Evolutionary conservation across 768 basidiomycete species (phyloP).

Genomic region (Naematelia aurantialba): DNA sequence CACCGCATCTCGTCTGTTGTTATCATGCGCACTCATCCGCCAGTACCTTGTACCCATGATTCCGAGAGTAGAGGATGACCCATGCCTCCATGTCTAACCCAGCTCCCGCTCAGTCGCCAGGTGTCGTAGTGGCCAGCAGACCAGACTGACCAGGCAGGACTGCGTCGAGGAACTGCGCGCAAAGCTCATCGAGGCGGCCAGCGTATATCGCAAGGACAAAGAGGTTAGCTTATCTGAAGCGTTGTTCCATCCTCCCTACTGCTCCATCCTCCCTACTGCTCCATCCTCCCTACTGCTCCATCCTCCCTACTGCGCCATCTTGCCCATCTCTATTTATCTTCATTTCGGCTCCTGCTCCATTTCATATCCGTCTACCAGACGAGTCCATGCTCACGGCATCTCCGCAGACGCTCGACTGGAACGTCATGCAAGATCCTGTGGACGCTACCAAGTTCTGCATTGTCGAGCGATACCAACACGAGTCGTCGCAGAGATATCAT

Average conservation of each 20-base stretch:
- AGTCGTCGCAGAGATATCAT: slow-evolving; percentile 50
- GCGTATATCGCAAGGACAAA: slow-evolving; percentile 48
- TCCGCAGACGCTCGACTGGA: slow-evolving; percentile 49
- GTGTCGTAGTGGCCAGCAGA: neutral
- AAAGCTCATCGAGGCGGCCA: slow-evolving; percentile 50
- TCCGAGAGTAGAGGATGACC: too few species aligned
- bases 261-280: neutral
- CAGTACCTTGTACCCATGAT: neutral
- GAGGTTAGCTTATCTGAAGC: slow-evolving; percentile 27
- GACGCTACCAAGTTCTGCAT: slow-evolving; percentile 51
- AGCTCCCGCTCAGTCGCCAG: neutral
- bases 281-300: neutral
- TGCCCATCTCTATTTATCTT: neutral
- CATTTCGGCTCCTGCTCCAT: neutral
- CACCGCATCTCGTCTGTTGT: too few species aligned
- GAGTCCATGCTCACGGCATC: too few species aligned
- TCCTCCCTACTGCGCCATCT: neutral
- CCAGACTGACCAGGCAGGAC: slow-evolving; percentile 27
- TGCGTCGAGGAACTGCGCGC: slow-evolving; percentile 45
- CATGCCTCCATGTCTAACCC: too few species aligned
- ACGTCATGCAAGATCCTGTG: slow-evolving; percentile 52
- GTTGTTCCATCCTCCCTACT: neutral
- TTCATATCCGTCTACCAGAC: too few species aligned
- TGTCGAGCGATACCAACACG: slow-evolving; percentile 50
- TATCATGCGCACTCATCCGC: too few species aligned